Percentiles rank a stretch among this genome's conserved stretches.
Evolutionary conservation across 2,329 filamentous ascomycete genomes (phyloP).

Genomic region (Clonostachys rhizophaga): DNA sequence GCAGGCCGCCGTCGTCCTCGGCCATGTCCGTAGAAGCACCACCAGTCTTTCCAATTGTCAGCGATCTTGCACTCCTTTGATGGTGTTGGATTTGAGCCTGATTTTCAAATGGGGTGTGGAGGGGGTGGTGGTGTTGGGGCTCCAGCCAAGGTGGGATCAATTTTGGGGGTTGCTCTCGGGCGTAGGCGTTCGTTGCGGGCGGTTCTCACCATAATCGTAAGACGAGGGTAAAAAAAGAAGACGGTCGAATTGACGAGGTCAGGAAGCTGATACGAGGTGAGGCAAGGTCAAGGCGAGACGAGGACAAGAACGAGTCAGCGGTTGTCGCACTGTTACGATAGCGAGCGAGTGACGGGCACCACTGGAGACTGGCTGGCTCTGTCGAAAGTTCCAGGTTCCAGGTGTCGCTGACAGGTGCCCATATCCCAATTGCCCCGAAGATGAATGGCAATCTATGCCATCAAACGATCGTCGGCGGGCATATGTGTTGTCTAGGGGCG

Average conservation of each 20-base stretch:
- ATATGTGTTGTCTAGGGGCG: conserved; percentile 5
- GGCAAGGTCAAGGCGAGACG: background rate
- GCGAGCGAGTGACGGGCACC: background rate
- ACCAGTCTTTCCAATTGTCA: conserved; percentile 7
- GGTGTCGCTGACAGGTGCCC: conserved; percentile 23
- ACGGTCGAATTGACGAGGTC: background rate
- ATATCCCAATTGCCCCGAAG: conserved; percentile 30
- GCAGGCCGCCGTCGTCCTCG: conserved; percentile 34
- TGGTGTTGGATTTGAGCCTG: background rate
- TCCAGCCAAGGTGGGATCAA: background rate
- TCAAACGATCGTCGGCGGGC: conserved; percentile 18
- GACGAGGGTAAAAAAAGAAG: background rate
- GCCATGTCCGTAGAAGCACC: conserved; percentile 32
- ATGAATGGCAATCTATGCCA: conserved; percentile 24
- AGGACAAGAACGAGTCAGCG: background rate
- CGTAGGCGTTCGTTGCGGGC: conserved; percentile 2
- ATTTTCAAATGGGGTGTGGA: background rate
- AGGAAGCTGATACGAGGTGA: background rate
- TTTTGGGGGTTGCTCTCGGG: background rate
- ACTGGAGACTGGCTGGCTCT: conserved; percentile 5
- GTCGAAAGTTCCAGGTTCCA: conserved; percentile 15
- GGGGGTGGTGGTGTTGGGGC: background rate
- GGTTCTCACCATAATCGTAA: conserved; percentile 3
- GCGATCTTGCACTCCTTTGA: conserved; percentile 1
- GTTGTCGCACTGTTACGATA: too few species aligned